Base-by-base conservation (phyloP, 1,139 yeast species). In the Entelexis sorbosivorans region DNA sequence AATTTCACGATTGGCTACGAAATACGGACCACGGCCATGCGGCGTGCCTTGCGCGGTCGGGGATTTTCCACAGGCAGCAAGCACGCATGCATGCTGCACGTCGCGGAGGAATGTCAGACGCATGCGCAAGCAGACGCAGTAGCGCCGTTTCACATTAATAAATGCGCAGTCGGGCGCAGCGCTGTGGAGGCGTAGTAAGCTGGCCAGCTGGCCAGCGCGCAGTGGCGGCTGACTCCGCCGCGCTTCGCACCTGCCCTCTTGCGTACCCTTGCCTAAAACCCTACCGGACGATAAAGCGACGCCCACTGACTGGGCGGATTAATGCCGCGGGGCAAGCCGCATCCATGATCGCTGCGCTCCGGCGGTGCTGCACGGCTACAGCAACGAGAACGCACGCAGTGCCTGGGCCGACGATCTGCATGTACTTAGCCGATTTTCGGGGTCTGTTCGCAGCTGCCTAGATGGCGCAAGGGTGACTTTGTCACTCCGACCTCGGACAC, bases 321-420 rank as follows among this genome's bases (percentile, higher is more conserved):
- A 40, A 29, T 28, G 5, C 19, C 34, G 44, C 26, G 34, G 44
- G 40, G 44, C 44, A 17, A 40, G 44, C 44, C 44, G 34, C 44
- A 40, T 16, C 14, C 42, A n/a, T 38, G n/a, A 38, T 38, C 42
- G 14, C 42, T 26, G 31, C 32, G 32, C 42, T 26, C 19, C 6
- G 24, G 28, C 19, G 26, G 10, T n/a, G 16, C 28, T 22, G 40
- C 40, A 3, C 38, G 38, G 38, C 22, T 19, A 13, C 42, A 24
- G 42, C 42, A 38, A 38, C 31, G 29, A 38, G 24, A 26, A 38
- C 20, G 13, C 26, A n/a, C 42, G 6, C 9, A n/a, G 29, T 10
- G 31, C 31, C 20, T 22, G 28, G 40, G 28, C 19, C n/a, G 16
- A 36, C 20, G 40, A 36, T 36, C 40, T 36, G 40, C 40, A n/a